Base-by-base conservation (phyloP, 768 basidiomycete species). In the Coprinopsis cinerea region DNA sequence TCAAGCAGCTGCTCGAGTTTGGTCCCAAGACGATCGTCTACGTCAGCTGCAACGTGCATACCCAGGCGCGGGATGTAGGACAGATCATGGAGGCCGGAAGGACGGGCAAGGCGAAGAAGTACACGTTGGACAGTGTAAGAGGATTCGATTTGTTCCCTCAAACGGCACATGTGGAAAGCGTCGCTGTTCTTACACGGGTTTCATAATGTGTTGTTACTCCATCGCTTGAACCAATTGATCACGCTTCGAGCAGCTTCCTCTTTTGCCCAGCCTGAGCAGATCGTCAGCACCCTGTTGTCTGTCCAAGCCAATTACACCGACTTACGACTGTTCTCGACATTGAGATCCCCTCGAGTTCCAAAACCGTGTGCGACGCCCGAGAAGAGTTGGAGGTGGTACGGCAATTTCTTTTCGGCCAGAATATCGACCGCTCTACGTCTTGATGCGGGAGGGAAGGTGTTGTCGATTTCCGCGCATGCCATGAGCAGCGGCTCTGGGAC, bases 111-210 rank as follows among this genome's bases (percentile, higher is more conserved):
- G 63, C 61, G 57, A 69, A 64, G 58, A 71, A 68, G 58, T 99
- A 96, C 67, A 73, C 78, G 53, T 57, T 99, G 59, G 88, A 93
- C 68, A 89, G 83, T 57, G 57, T 96, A 59, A 67, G 88, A 53
- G 94, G 92, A 28, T 91, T 96, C 56, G 95, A 98, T 71, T 62
- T 99, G 48, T 99, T 98, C 71, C 92, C 95, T 6, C 93, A 97
- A 73, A 95, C 92, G 22, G 87, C 89, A 11, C 94, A 97, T 72
- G 91, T 95, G 7, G 92, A 97, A 68, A 79, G 79, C 48, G 82
- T 91, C 11, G 84, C 85, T 4, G 75, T 89, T 24, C 67, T 90
- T 57, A 71, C 79, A 54, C 66, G 83, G 37, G 68, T 55, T 45
- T 55, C 44, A 18, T 45, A 43, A 32, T 15, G 36, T n/a, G n/a